Evolutionary conservation across 2,329 filamentous ascomycete species (phyloP).

Genomic region (Knufia petricola): DNA sequence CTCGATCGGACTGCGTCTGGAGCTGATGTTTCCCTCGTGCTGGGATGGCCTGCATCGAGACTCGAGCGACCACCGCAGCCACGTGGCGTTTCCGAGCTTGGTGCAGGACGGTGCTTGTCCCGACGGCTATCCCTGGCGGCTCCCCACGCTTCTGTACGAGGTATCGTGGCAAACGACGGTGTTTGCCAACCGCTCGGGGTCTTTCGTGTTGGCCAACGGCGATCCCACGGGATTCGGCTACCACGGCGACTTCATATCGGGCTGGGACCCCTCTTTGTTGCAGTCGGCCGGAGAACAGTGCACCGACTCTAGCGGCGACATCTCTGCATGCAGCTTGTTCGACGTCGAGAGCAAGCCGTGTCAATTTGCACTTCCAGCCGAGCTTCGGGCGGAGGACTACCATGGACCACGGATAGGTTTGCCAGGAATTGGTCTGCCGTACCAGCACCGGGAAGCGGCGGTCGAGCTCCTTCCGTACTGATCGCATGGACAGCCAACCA

Average conservation of each 20-base stretch:
- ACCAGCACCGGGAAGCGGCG: constrained; percentile 1
- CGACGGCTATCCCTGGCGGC: constrained; percentile 52
- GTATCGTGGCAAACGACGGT: constrained; percentile 1
- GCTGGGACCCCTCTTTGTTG: constrained; percentile 47
- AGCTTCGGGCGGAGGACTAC: constrained; percentile 1
- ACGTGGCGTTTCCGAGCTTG: constrained; percentile 68
- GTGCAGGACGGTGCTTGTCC: constrained; percentile 72
- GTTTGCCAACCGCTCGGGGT: constrained; percentile 33
- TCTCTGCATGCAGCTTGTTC: constrained; percentile 3
- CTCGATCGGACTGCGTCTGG: constrained; percentile 61
- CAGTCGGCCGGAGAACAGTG: not conserved
- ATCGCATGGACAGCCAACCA: constrained; percentile 1
- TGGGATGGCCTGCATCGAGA: constrained; percentile 64
- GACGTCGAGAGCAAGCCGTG: constrained; percentile 3
- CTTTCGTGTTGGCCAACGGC: constrained; percentile 63
- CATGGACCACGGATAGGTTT: constrained; percentile 2
- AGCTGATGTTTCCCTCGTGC: constrained; percentile 81
- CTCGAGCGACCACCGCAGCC: constrained; percentile 42
- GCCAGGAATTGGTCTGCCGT: constrained; percentile 3
- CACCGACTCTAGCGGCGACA: constrained; percentile 1
- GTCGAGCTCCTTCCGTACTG: constrained; percentile 3
- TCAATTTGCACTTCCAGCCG: constrained; percentile 2
- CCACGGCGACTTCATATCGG: constrained; percentile 58
- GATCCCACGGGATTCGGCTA: constrained; percentile 43
- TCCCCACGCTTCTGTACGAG: constrained; percentile 63